Conservation (phyloP, 2,329 filamentous ascomycete genomes). For the Clarireedia monteithiana region DNA sequence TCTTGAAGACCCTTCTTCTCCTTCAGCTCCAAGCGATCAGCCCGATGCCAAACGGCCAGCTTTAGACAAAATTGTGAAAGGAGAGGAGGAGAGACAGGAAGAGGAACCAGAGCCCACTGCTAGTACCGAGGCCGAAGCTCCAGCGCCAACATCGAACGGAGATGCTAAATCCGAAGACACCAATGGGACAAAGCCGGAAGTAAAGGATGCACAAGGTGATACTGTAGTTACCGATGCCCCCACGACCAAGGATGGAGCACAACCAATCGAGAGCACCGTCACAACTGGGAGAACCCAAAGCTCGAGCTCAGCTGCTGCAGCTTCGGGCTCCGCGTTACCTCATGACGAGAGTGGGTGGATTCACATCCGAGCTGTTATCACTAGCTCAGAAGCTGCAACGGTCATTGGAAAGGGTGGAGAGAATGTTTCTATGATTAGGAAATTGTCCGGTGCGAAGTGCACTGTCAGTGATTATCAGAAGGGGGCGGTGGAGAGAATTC, state of each 20-base stretch:
- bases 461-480: slow-evolving; percentile 98
- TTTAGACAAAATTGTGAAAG: slow-evolving; percentile 82
- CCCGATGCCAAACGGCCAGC: slow-evolving; percentile 96
- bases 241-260: slow-evolving; percentile 30
- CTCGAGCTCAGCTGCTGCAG: slow-evolving; percentile 12
- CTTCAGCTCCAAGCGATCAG: slow-evolving; percentile 82
- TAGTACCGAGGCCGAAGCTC: slow-evolving; percentile 27
- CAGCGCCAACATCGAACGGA: slow-evolving; percentile 36
- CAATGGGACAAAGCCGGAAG: slow-evolving; percentile 43
- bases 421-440: slow-evolving; percentile 95
- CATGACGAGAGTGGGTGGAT: slow-evolving; percentile 96
- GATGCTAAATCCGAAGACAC: slow-evolving; percentile 31
- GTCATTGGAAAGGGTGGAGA: slow-evolving; percentile 98
- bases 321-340: slow-evolving; percentile 39
- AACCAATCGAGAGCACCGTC: slow-evolving; percentile 43
- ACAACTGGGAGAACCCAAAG: slow-evolving; percentile 30
- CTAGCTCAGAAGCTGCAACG: slow-evolving; percentile 92
- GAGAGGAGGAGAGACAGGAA: slow-evolving; percentile 42
- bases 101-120: slow-evolving; percentile 30
- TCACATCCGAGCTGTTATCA: slow-evolving; percentile 93
- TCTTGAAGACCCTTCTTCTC: slow-evolving; percentile 93
- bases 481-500: slow-evolving; percentile 91
- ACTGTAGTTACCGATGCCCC: slow-evolving; percentile 55
- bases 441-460: slow-evolving; percentile 93
- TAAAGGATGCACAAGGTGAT: slow-evolving; percentile 57